phyloP scores from a whole-genome alignment of 768 basidiomycete genomes.

The Cyathus striatus region DNA sequence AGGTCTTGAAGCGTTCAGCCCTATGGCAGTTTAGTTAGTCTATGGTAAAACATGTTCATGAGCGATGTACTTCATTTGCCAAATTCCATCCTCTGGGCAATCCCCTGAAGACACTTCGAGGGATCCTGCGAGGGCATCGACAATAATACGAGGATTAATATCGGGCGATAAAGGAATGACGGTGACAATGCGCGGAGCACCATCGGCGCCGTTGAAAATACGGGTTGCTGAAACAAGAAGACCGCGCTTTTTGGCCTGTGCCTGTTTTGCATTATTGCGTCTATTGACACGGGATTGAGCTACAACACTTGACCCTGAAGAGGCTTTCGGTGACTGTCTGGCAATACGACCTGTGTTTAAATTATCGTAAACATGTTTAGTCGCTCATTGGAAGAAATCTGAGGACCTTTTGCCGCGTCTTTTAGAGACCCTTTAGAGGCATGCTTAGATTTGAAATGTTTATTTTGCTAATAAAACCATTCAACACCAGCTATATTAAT shows the following conservation, averaged over 20 bases:
- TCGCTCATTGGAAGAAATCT: not conserved
- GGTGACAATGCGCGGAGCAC: constrained; percentile 81
- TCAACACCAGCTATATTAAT: constrained; percentile 1
- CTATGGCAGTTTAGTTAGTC: constrained; percentile 29
- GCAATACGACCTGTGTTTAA: constrained; percentile 47
- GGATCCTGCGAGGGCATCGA: constrained; percentile 53
- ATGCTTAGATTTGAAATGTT: constrained; percentile 89
- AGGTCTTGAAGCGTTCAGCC: constrained; percentile 87
- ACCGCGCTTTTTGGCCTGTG: constrained; percentile 66
- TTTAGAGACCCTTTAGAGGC: constrained; percentile 81
- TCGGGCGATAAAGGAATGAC: constrained; percentile 80
- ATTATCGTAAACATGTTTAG: not conserved
- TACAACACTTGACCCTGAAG: constrained; percentile 38
- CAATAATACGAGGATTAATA: constrained; percentile 45
- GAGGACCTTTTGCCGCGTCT: constrained; percentile 75
- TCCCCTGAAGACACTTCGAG: constrained; percentile 51
- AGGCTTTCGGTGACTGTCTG: constrained; percentile 51
- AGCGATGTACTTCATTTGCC: constrained; percentile 57
- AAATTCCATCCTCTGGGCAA: constrained; percentile 48
- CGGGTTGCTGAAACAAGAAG: constrained; percentile 65
- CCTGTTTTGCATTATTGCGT: constrained; percentile 81
- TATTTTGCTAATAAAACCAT: constrained; percentile 64
- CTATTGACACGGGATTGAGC: constrained; percentile 76
- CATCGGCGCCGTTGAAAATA: constrained; percentile 75
- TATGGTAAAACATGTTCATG: constrained; percentile 3